Conservation (phyloP, 805 yeast genomes). For the Yamadazyma paraphyllophila region DNA sequence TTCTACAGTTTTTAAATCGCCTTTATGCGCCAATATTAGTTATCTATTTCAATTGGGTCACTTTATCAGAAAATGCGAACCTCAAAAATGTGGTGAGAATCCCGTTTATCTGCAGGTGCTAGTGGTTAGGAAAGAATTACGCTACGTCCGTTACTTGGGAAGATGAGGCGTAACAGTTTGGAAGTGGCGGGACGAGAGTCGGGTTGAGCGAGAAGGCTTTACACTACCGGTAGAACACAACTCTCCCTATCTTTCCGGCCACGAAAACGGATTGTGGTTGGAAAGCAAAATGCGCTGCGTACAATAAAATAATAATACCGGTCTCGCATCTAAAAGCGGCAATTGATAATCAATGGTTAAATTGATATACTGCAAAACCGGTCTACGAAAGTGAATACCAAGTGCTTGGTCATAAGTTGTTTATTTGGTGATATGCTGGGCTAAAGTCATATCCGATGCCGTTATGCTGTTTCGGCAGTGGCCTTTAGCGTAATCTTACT, state of each 20-base stretch:
- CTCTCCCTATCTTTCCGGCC: too few relatives aligned
- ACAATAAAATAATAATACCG: constrained; percentile 1
- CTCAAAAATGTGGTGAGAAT: constrained; percentile 6
- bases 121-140: constrained; percentile 1
- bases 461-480: too few relatives aligned
- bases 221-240: too few relatives aligned
- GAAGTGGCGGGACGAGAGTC: neutral
- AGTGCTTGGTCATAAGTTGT: neutral
- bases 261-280: neutral
- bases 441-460: neutral
- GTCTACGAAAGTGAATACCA: too few relatives aligned
- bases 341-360: neutral
- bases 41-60: constrained; percentile 8
- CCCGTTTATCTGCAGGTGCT: constrained; percentile 4
- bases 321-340: neutral
- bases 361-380: neutral
- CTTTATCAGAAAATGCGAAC: constrained; percentile 7
- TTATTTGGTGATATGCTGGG: neutral
- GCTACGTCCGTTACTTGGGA: too few relatives aligned
- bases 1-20: neutral
- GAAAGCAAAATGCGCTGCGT: neutral
- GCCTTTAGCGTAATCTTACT: too few relatives aligned
- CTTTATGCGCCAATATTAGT: neutral
- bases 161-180: too few relatives aligned
- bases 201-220: too few relatives aligned